Evolutionary conservation across 805 yeast genomes (phyloP), one percentile per base, ranked within the genome.

Genomic region (Phaffomyces thermotolerans): DNA sequence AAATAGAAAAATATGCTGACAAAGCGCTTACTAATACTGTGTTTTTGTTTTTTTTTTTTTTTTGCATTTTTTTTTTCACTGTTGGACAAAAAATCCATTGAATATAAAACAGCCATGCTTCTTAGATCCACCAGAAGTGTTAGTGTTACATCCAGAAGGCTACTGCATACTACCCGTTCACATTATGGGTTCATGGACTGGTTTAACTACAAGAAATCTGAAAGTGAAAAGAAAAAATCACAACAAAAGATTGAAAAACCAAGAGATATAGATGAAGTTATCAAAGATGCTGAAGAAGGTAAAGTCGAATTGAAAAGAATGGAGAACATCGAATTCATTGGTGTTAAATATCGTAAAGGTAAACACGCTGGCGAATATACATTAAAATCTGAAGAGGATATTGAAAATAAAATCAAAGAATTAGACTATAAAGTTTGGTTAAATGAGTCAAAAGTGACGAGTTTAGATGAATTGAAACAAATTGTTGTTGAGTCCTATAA

Each of bases 151-250:
- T 23, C 38, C 6, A 35, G 15, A 4, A 60, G 60, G 49, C 46
- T 47, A 2, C 35, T 62, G 10, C 64, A 60, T 42, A 54, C 59
- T 4, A 48, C 62, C 1, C 41, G 55, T 30, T 47, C 47, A 8
- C 39, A 47, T 24, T 35, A 40, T 9, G 66, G 68, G 23, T 64
- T 67, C 50, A 54, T 67, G 60, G 65, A 67, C 34, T 68, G 73
- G 73, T 64, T 68, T 46, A 63, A 57, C 39, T 51, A 53, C 38
- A 65, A 61, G 52, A 57, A 60, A 44, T 27, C 40, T 10, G 59
- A 56, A 41, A 55, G 59, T 27, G 47, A 50, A 30, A 47, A 50
- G 36, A 44, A 37, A 27, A 40, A 50, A 25, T 25, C 29, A 36
- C 52, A 54, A 50, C 53, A 52, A 33, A 30, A 34, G 6, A 37